These are phyloP conservation scores for Carpinus viminea DNA, from an alignment of 306 rosid species.

Conservation along the genomic window DNA sequence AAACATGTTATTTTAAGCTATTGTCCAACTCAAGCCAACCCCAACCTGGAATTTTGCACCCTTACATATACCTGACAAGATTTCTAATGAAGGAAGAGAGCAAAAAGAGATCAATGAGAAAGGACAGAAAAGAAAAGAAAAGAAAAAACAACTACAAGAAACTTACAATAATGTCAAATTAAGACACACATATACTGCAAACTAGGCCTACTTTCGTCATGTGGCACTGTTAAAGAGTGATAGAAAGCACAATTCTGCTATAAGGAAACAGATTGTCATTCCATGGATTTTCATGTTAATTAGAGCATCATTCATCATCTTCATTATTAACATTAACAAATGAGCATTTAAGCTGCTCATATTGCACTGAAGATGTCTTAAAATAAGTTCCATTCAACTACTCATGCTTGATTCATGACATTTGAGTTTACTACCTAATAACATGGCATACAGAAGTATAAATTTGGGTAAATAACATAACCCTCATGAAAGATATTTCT, in stretches of 20 bases:
- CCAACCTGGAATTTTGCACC: background rate
- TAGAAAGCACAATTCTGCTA: background rate
- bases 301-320: background rate
- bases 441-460: background rate
- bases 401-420: background rate
- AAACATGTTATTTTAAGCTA: background rate
- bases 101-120: background rate
- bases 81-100: background rate
- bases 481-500: slow-evolving; percentile 8
- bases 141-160: no score
- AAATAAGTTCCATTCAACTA: background rate
- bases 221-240: background rate
- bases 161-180: no score
- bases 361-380: background rate
- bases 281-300: background rate
- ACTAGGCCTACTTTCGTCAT: background rate
- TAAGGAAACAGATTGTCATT: background rate
- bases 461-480: background rate
- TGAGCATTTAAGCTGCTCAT: background rate
- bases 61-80: background rate
- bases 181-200: background rate
- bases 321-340: background rate
- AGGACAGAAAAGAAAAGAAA: background rate
- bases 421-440: background rate
- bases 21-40: background rate